Evolutionary conservation across 2,329 filamentous ascomycete species (phyloP).

Genomic region (Aspergillus terreus): DNA sequence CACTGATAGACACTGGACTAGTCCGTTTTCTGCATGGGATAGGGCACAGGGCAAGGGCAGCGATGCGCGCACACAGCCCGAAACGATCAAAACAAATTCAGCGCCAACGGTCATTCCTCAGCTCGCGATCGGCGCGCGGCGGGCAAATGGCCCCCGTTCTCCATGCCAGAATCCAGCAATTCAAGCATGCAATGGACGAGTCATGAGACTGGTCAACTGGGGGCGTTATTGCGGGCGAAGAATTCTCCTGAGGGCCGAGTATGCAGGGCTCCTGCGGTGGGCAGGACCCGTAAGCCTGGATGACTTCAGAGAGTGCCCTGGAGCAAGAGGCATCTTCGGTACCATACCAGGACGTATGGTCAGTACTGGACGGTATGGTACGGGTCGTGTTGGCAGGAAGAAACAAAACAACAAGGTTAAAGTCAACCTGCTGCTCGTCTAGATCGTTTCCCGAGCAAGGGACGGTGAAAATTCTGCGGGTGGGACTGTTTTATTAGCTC

Average conservation of each 20-base stretch:
- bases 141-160: constrained; percentile 5
- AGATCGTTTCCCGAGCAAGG: constrained; percentile 16
- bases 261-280: neutral
- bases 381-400: neutral
- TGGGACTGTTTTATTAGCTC: constrained; percentile 10
- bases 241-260: constrained; percentile 1
- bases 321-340: neutral
- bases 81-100: neutral
- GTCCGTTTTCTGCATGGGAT: neutral
- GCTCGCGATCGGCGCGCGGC: constrained; percentile 15
- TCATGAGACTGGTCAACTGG: neutral
- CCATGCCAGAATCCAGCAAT: neutral
- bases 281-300: neutral
- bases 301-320: neutral
- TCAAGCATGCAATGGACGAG: neutral
- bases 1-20: neutral
- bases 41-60: constrained; percentile 5
- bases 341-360: neutral
- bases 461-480: constrained; percentile 19
- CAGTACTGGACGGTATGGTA: neutral
- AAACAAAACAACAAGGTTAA: constrained; percentile 4
- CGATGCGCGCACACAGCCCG: neutral
- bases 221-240: neutral
- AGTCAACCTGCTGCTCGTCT: constrained; percentile 2
- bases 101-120: constrained; percentile 1